Conservation (phyloP, 306 rosid genomes). For the Adenanthera pavonina region DNA sequence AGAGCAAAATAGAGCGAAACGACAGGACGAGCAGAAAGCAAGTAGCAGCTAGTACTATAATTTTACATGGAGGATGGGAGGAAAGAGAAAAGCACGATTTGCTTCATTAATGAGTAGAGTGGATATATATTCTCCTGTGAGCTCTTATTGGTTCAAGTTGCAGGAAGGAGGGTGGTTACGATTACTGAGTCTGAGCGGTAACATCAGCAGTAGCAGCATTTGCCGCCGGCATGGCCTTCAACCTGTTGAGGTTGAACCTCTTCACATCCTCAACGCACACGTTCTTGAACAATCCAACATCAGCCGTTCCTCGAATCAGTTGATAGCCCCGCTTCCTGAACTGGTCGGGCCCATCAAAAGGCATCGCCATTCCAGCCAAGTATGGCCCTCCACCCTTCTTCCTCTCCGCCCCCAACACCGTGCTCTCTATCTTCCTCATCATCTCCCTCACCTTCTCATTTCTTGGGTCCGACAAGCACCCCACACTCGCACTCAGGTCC, state of each 20-base stretch:
- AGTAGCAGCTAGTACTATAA: too few relatives aligned
- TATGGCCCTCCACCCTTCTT: slow-evolving; percentile 30
- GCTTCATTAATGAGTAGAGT: too few relatives aligned
- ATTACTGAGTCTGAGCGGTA: too few relatives aligned
- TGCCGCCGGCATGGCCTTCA: too few relatives aligned
- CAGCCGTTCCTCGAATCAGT: slow-evolving; percentile 3
- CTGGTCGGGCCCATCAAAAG: slow-evolving; percentile 22
- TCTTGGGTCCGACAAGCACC: slow-evolving; percentile 8
- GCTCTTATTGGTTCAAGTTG: too few relatives aligned
- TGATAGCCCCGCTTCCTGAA: slow-evolving; percentile 28
- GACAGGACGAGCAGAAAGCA: too few relatives aligned
- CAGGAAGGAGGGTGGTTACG: too few relatives aligned
- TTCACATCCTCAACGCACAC: slow-evolving; percentile 12
- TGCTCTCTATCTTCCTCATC: slow-evolving; percentile 23
- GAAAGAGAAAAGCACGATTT: too few relatives aligned
- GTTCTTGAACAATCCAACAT: slow-evolving; percentile 10
- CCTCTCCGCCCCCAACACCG: slow-evolving; percentile 21
- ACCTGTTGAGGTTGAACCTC: background rate
- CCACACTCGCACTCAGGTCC: slow-evolving; percentile 27
- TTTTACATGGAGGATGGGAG: too few relatives aligned
- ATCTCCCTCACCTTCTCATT: slow-evolving; percentile 17
- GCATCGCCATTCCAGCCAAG: slow-evolving; percentile 9
- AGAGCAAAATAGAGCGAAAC: too few relatives aligned
- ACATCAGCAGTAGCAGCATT: too few relatives aligned
- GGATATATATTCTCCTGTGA: too few relatives aligned